Evolutionary conservation across 2,329 filamentous ascomycete species (phyloP), one percentile per base, ranked within the genome.

Genomic region (Scedosporium boydii): DNA sequence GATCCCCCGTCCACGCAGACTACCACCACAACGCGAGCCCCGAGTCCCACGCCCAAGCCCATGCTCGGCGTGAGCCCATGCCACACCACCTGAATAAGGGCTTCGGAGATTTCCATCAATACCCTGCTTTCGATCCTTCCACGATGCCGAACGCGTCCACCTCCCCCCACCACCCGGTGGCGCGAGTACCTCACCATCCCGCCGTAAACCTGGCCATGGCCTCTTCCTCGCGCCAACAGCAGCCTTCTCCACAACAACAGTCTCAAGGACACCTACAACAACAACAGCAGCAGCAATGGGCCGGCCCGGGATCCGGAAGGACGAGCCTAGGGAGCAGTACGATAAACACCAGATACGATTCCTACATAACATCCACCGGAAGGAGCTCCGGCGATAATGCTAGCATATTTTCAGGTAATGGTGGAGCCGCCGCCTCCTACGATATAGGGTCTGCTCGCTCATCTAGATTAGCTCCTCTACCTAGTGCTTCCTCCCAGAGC

Each of bases 51-150:
- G 65, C 48, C 10, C 85, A 88, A 70, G 74, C 81, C 68, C 79
- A 84, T 23, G 75, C 80, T 62, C 83, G 86, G 67, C 86, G 86
- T 71, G 89, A 95, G 62, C 89, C 89, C 63, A 81, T 90, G 64
- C 90, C 92, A 34, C 90, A 95, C 74, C 91, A 96, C 70, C 77
- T 96, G 61, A 93, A 91, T 73, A 93, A 91, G 76, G 81, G 80
- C 67, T 85, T 85, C 58, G 78, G 79, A 68, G 93, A 97, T 74
- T 96, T 87, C 71, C 91, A 96, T 76, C 93, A 96, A 71, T 96
- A 97, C 73, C 91, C 92, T 51, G 83, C 83, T 60, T 86, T 89
- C 72, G 87, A 88, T 67, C 78, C 84, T 34, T 75, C 81, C 59
- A 72, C 77, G 46, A 71, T 78, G 62, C 75, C 78, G 51, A 75